phyloP scores from a whole-genome alignment of 192 early-diverging fungal genomes.

The Kickxella alabastrina region DNA sequence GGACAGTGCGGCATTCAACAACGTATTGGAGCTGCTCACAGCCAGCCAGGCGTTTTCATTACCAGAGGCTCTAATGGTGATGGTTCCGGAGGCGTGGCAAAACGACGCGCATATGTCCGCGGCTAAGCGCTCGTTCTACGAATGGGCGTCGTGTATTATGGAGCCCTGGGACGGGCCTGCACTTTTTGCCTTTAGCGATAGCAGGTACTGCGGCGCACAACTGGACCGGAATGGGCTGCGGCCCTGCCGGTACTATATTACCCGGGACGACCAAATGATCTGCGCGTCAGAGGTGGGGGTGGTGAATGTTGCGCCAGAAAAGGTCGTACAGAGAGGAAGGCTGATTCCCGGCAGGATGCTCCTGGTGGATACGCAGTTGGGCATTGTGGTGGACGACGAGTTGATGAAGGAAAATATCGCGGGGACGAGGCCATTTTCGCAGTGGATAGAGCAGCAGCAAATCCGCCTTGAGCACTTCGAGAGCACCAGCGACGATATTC shows the following conservation, averaged over 20 bases:
- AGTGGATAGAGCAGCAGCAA: conserved; percentile 85
- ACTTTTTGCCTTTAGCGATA: conserved; percentile 95
- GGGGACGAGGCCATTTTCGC: conserved; percentile 64
- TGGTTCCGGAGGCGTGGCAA: conserved; percentile 99
- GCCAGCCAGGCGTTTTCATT: conserved; percentile 85
- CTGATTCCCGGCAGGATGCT: conserved; percentile 96
- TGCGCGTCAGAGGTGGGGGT: conserved; percentile 97
- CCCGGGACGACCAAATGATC: conserved; percentile 89
- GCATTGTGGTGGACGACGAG: conserved; percentile 84
- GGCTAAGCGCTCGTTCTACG: conserved; percentile 90
- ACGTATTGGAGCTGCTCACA: conserved; percentile 91
- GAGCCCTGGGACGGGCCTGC: conserved; percentile 99
- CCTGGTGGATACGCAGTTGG: conserved; percentile 89
- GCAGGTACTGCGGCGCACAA: conserved; percentile 94
- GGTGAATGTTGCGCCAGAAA: conserved; percentile 73
- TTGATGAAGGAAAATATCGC: conserved; percentile 81
- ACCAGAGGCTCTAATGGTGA: conserved; percentile 97
- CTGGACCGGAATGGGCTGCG: conserved; percentile 96
- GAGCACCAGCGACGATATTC: conserved; percentile 9
- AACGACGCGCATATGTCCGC: conserved; percentile 75
- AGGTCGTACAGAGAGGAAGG: conserved; percentile 84
- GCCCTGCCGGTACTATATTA: conserved; percentile 97
- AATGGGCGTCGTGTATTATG: conserved; percentile 97
- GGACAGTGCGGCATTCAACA: conserved; percentile 96
- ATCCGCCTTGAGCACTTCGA: conserved; percentile 65